Evolutionary conservation across 441 rosid genomes (phyloP), one percentile per base, ranked within the genome.

Genomic region (Metrosideros polymorpha): DNA sequence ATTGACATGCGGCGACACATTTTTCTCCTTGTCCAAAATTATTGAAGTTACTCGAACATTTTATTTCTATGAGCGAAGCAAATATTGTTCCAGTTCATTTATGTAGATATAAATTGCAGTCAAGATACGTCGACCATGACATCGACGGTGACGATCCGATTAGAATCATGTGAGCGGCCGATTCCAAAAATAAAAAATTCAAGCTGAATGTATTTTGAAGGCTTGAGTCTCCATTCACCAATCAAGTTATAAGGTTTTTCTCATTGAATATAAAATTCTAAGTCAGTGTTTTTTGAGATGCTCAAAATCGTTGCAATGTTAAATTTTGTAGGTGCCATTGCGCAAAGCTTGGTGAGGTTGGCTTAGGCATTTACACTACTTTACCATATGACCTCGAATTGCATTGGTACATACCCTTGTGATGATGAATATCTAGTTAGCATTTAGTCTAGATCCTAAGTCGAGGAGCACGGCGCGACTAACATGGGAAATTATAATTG

Each of bases 251-350:
- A 30, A 61, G 0, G 0, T 30, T 17, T 15, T 30, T 30, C 22
- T 4, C 2, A 9, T 15, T 30, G 1, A 0, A 61, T 7, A 14
- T 15, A 1, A 15, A 0, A 30, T 61, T 15, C 1, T 15, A 1
- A 15, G 0, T 14, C 13, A 2, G 1, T 15, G 42, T 4, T 3
- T 30, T 61, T 30, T 7, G 6, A 10, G 1, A 35, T 66, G 6
- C 45, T 66, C 27, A 2, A 19, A 10, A 10, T 5, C 0, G 0
- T 32, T 32, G 7, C 6, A 4, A 32, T 2, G n/a, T 57, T 0
- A 0, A 35, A 14, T 18, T 13, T 8, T 63, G 6, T 17, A 17
- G 25, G 24, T 7, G 12, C 0, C 24, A 17, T 30, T 32, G 25
- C 1, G 6, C 6, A 8, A 32, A 32, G 6, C 4, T 63, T 8